Evolutionary conservation across 2,329 filamentous ascomycete genomes (phyloP).

Genomic region (Fusarium fracticaudum): DNA sequence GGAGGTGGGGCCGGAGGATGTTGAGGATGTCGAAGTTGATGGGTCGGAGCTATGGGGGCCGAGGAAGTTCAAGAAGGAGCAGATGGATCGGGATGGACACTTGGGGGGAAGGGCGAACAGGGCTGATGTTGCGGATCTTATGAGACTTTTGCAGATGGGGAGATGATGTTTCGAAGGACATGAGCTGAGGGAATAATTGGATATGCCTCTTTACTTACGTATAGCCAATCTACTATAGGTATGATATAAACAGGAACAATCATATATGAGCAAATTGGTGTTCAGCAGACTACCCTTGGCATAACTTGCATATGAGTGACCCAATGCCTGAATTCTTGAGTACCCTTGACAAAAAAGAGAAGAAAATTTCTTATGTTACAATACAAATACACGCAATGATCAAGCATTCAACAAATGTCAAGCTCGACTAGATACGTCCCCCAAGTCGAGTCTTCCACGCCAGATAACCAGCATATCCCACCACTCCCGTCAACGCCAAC

Average conservation of each 20-base stretch:
- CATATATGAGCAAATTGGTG: not conserved
- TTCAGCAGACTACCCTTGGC: not conserved
- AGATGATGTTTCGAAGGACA: not conserved
- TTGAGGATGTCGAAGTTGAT: not conserved
- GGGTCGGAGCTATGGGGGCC: not conserved
- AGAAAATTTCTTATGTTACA: not conserved
- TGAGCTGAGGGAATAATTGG: not conserved
- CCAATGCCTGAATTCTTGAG: no score
- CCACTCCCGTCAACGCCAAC: conserved; percentile 35
- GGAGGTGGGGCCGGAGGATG: not conserved
- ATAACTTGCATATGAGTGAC: no score
- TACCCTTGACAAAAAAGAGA: not conserved
- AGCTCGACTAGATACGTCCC: conserved; percentile 28
- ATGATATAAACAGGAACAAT: not conserved
- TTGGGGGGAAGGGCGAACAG: no score
- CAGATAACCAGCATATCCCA: conserved; percentile 45
- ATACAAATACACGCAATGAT: not conserved
- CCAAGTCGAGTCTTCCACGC: conserved; percentile 44
- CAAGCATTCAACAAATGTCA: not conserved
- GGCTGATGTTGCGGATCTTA: not conserved
- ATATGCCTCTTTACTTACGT: no score
- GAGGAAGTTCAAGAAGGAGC: not conserved
- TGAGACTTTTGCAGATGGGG: not conserved
- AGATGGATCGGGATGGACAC: not conserved
- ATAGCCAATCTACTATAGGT: no score